Base-by-base conservation (phyloP, 176 grass and related monocot species). In the Puccinellia tenuiflora region DNA sequence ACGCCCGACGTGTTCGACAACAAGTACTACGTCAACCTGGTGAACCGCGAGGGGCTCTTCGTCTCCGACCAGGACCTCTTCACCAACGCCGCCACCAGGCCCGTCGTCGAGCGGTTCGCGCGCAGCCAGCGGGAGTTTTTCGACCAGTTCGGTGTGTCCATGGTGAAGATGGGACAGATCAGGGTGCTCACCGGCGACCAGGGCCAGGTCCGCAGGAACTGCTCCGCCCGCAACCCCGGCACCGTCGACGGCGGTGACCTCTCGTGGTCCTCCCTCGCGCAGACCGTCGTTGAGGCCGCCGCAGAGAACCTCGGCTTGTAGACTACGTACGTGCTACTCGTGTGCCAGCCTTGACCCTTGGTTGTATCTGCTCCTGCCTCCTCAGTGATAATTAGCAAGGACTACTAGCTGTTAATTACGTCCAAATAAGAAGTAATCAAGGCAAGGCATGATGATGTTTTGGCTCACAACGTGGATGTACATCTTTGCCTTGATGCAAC, bases 81-180 rank as follows among this genome's bases (percentile, higher is more conserved):
- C 64, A 34, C 50, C 28, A 63, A 93, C 85, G 2, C n/a, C 1
- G 26, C 26, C 30, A 93, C 84, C 20, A 78, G 54, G n/a, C 0
- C 31, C 3, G 5, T 79, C 4, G 94, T 93, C 30, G 0, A 22
- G 3, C 53, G 7, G 5, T 93, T 91, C 11, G 91, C 89, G 0
- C 11, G 0, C 0, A 52, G 46, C 63, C 85, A 93, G 79, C 5
- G 18, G 26, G 51, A 66, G 0, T 97, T 93, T 65, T 91, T 88
- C 30, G 8, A 84, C 9, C 84, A 90, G 84, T 97, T 93, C 10
- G 73, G 79, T 1, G 52, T 78, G 7, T 93, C 91, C 50, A 50
- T 93, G 5, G 79, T 89, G 2, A 93, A 91, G 89, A 94, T 94
- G 94, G 94, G 94, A 6, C 89, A 94, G 87, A 80, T 97, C 90